phyloP scores from a whole-genome alignment of 2,329 filamentous ascomycete genomes.

The Chrysosphaeria jannelii region DNA sequence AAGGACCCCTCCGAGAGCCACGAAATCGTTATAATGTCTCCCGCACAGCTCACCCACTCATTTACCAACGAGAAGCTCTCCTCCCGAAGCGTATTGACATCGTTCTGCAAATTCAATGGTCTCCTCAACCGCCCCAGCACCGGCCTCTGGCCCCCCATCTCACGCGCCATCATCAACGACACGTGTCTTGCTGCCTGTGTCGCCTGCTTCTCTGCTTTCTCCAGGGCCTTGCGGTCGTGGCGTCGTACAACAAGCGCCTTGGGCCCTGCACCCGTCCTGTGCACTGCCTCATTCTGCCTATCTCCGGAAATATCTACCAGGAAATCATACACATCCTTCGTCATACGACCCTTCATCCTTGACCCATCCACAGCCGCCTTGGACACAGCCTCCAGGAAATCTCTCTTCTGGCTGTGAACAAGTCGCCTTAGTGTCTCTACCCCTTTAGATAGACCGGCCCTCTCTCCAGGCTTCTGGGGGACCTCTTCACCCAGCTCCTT shows the following conservation, averaged over 20 bases:
- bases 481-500: too few species aligned
- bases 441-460: neutral
- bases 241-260: constrained; percentile 7
- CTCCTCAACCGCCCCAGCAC: constrained; percentile 9
- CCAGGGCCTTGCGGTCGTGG: neutral
- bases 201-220: constrained; percentile 10
- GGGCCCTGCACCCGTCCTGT: constrained; percentile 1
- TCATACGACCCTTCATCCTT: constrained; percentile 5
- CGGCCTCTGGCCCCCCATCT: constrained; percentile 14
- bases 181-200: neutral
- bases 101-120: constrained; percentile 15
- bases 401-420: neutral
- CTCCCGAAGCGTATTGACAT: constrained; percentile 16
- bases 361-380: neutral
- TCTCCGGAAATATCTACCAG: constrained; percentile 9
- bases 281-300: neutral
- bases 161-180: constrained; percentile 11
- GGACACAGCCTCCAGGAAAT: neutral
- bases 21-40: constrained; percentile 25
- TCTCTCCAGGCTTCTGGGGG: neutral
- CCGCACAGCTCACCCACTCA: constrained; percentile 29
- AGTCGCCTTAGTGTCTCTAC: neutral
- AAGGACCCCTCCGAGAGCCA: constrained; percentile 25
- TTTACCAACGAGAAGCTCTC: constrained; percentile 19
- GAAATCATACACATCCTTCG: constrained; percentile 10